Conservation (phyloP, 768 basidiomycete genomes). For the Amanita exitialis region DNA sequence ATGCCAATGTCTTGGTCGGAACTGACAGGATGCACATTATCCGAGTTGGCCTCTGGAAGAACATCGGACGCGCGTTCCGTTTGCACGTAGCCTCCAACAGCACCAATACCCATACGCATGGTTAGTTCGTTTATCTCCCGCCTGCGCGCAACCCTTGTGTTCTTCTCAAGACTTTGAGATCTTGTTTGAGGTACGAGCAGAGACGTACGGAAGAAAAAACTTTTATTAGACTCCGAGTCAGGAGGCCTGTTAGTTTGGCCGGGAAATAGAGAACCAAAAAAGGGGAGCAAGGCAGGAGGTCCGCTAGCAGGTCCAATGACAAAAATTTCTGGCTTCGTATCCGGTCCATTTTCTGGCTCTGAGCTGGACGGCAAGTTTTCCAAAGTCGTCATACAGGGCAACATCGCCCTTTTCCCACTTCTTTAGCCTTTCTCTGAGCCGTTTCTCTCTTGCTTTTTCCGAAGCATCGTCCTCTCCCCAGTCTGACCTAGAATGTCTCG, state of each 20-base stretch:
- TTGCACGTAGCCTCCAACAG: constrained; percentile 59
- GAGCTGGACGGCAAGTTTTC: constrained; percentile 33
- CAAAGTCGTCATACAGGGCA: constrained; percentile 53
- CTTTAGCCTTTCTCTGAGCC: constrained; percentile 59
- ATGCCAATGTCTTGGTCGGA: constrained; percentile 17
- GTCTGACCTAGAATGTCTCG: constrained; percentile 32
- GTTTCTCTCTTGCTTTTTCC: constrained; percentile 58
- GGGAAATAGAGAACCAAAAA: constrained; percentile 15
- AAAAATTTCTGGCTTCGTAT: constrained; percentile 32
- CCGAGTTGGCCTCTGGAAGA: constrained; percentile 5
- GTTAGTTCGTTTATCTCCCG: constrained; percentile 73
- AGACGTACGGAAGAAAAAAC: constrained; percentile 55
- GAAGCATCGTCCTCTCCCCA: constrained; percentile 63
- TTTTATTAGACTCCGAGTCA: constrained; percentile 17
- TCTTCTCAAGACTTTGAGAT: constrained; percentile 41
- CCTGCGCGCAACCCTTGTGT: constrained; percentile 49
- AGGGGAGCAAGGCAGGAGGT: constrained; percentile 25
- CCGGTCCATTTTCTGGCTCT: constrained; percentile 23
- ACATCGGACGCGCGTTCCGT: constrained; percentile 20
- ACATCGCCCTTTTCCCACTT: constrained; percentile 65
- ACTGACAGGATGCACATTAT: constrained; percentile 5
- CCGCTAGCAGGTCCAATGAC: constrained; percentile 34
- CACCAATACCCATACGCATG: constrained; percentile 76
- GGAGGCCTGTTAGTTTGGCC: constrained; percentile 12
- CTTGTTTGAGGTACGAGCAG: constrained; percentile 58